phyloP scores from a whole-genome alignment of 2,329 filamentous ascomycete genomes.

The Calcarisporium arbuscula region DNA sequence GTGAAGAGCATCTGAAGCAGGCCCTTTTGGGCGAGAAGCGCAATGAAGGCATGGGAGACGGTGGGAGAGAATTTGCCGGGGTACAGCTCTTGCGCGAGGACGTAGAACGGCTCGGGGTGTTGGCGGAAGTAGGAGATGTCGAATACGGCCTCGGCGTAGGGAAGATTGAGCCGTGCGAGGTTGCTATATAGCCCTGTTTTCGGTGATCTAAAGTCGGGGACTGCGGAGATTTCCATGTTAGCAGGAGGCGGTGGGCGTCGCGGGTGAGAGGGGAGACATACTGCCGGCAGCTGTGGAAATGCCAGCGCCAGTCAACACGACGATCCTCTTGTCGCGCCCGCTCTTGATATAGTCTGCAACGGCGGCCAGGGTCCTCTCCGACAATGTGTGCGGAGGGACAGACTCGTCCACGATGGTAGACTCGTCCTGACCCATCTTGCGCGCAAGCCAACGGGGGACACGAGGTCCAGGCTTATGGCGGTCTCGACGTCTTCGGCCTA shows the following conservation, averaged over 20 bases:
- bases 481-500: slow-evolving; percentile 32
- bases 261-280: slow-evolving; percentile 19
- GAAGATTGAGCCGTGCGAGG: slow-evolving; percentile 76
- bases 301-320: slow-evolving; percentile 86
- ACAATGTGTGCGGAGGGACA: slow-evolving; percentile 57
- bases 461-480: slow-evolving; percentile 25
- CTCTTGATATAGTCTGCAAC: slow-evolving; percentile 76
- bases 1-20: slow-evolving; percentile 84
- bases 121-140: slow-evolving; percentile 83
- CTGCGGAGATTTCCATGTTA: slow-evolving; percentile 30
- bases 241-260: slow-evolving; percentile 13
- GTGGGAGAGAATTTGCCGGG: slow-evolving; percentile 86
- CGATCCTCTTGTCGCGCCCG: slow-evolving; percentile 62
- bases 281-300: slow-evolving; percentile 70
- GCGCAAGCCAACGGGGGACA: slow-evolving; percentile 24
- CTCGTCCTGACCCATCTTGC: slow-evolving; percentile 80
- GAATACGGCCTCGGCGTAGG: slow-evolving; percentile 88
- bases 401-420: slow-evolving; percentile 59
- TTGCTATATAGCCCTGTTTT: slow-evolving; percentile 93
- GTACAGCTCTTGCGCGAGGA: slow-evolving; percentile 84
- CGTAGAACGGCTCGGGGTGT: slow-evolving; percentile 86
- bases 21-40: slow-evolving; percentile 71
- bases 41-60: slow-evolving; percentile 82
- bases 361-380: slow-evolving; percentile 61
- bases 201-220: slow-evolving; percentile 92